Evolutionary conservation across 805 yeast species (phyloP), one percentile per base, ranked within the genome.

Genomic region (Ogataea degrootiae): DNA sequence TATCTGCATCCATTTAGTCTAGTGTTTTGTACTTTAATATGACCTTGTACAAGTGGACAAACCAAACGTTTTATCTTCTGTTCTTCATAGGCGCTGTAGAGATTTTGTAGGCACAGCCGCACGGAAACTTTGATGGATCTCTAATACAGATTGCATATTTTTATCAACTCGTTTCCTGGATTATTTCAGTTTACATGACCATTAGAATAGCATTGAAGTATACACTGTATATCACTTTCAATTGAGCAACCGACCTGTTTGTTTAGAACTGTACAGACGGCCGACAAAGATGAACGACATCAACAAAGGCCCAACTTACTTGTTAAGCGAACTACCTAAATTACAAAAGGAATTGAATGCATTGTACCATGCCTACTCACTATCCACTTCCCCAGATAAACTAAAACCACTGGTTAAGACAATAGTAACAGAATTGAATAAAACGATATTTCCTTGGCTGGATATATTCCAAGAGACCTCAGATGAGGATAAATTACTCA

Each of bases 381-480:
- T 44, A n/a, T 45, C 54, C 15, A 40, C 42, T 19, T 46, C 50
- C 1, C 42, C 34, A 8, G 44, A 50, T 5, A 19, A 21, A 12
- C 41, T 46, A 22, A 43, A 45, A 42, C 34, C 26, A 23, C 15
- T 22, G 15, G 40, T 45, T 9, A 33, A 41, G 31, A 26, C 17
- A 11, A 39, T 52, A 29, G 43, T 52, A 21, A 47, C 46, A 21
- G 42, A 43, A 17, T 29, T 48, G 29, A 44, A 43, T 36, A 26
- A 23, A 31, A 33, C 39, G 12, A 35, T 48, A 11, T 37, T 50
- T 7, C 23, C 49, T 6, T 15, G 15, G 31, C 35, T 48, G 37
- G 11, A 19, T 15, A n/a, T 23, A 7, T 22, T 41, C 34, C 39
- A 39, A 9, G 22, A 5, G 22, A 9, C 11, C 6, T 21, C 29